Conservation (phyloP, 2,329 filamentous ascomycete genomes). For the Calonectria honghensis region DNA sequence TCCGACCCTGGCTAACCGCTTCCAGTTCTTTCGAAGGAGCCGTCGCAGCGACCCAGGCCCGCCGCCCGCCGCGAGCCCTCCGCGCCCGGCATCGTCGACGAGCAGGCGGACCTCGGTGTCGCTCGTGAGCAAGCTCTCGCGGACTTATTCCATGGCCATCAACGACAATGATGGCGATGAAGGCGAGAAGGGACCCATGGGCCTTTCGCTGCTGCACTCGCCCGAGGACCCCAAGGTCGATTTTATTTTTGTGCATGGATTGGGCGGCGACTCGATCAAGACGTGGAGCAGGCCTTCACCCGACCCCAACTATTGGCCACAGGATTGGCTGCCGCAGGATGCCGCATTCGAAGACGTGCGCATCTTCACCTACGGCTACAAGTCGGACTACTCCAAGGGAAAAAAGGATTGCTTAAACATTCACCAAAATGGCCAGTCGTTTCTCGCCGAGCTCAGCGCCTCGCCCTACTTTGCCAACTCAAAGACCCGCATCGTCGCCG, state of each 20-base stretch:
- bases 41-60: constrained; percentile 16
- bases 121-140: constrained; percentile 9
- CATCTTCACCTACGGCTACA: constrained; percentile 59
- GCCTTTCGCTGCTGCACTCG: constrained; percentile 49
- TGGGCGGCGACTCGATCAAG: constrained; percentile 61
- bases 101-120: constrained; percentile 15
- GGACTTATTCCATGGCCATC: neutral
- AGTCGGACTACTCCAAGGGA: constrained; percentile 56
- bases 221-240: constrained; percentile 52
- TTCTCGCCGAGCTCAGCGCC: constrained; percentile 54
- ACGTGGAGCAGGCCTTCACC: constrained; percentile 60
- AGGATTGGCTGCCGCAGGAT: constrained; percentile 51
- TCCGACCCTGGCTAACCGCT: constrained; percentile 7
- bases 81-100: constrained; percentile 6
- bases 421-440: constrained; percentile 57
- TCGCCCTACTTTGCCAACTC: constrained; percentile 48
- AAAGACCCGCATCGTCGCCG: constrained; percentile 61
- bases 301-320: constrained; percentile 61
- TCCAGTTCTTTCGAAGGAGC: constrained; percentile 24
- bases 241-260: constrained; percentile 63
- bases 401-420: constrained; percentile 55
- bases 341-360: constrained; percentile 50
- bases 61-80: constrained; percentile 6
- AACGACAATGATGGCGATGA: neutral
- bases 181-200: constrained; percentile 36